These are phyloP conservation scores for Fusarium sp. DNA, from an alignment of 2,329 filamentous ascomycete genomes.

Conservation along the genomic window DNA sequence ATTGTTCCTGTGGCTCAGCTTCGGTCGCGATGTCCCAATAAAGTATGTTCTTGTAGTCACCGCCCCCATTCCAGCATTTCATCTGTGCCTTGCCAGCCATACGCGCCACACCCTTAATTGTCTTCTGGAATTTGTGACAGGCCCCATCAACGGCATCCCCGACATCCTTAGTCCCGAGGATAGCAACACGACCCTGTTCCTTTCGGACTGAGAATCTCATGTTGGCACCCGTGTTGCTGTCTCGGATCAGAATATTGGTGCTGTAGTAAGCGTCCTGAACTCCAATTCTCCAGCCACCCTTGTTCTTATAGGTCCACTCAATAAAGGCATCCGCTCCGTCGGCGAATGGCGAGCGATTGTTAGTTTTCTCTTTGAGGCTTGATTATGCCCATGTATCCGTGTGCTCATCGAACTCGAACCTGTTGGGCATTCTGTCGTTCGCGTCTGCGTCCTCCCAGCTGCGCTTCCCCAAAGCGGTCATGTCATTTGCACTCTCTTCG, in stretches of 20 bases:
- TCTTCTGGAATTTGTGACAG: not conserved
- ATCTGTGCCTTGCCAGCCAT: not conserved
- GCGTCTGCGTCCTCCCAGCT: not conserved
- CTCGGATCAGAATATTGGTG: not conserved
- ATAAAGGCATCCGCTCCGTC: not conserved
- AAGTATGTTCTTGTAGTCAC: not conserved
- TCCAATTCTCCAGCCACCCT: not conserved
- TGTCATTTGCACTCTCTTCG: not conserved
- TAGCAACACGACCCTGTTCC: no score
- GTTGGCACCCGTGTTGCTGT: not conserved
- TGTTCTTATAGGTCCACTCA: not conserved
- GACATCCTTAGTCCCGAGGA: not conserved
- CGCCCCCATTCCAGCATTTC: not conserved
- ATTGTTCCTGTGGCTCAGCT: not conserved
- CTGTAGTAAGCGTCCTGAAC: not conserved
- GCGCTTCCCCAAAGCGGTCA: not conserved
- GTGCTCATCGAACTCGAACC: fast-evolving
- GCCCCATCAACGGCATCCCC: fast-evolving
- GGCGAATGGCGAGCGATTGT: not conserved
- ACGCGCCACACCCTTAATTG: not conserved
- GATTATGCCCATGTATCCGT: not conserved
- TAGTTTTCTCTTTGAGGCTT: not conserved
- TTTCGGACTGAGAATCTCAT: not conserved
- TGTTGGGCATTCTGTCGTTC: not conserved
- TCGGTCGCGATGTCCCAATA: not conserved